Evolutionary conservation across 306 rosid genomes (phyloP), one percentile per base, ranked within the genome.

Genomic region (Casuarina cunninghamiana): DNA sequence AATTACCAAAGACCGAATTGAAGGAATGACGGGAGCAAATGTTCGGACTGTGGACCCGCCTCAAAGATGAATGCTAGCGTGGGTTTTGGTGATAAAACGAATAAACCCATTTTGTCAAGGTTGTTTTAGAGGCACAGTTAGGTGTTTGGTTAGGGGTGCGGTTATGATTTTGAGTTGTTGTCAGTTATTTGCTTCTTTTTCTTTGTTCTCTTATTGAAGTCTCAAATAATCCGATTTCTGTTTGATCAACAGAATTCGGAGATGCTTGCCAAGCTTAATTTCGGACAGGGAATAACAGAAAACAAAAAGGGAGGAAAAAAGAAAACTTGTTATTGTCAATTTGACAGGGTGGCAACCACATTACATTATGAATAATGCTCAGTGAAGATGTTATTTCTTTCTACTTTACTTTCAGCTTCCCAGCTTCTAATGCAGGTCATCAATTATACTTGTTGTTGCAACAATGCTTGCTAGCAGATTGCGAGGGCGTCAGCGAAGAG

Each of bases 31-130:
- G 13, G 93, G 87, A 13, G 99, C 97, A 69, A 93, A 90, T 83
- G 97, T 96, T 76, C 97, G 99, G 71, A 96, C 98, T 2, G 89
- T 96, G 80, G 99, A 96, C 67, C 90, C 97, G 38, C 96, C 97
- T 75, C 99, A 93, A 76, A 91, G 96, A 87, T 91, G 87, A 95
- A 81, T 76, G 72, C 73, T 71, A 66, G 74, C 78, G 67, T 38
- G 82, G 82, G 85, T 80, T 53, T 82, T 86, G 85, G 76, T 75
- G 86, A 74, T 75, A 53, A 80, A 79, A 84, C 77, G 81, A 82
- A 75, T 84, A 77, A 80, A 81, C 85, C 79, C 85, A 53, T 75
- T 83, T 81, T 76, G 73, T 80, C 84, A 79, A 79, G 78, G 86
- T 81, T 83, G 72, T 74, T 38, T 38, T 77, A 75, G 85, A 82